Evolutionary conservation across 371 early-diverging fungal genomes (phyloP).

Genomic region (Actinomortierella ambigua): DNA sequence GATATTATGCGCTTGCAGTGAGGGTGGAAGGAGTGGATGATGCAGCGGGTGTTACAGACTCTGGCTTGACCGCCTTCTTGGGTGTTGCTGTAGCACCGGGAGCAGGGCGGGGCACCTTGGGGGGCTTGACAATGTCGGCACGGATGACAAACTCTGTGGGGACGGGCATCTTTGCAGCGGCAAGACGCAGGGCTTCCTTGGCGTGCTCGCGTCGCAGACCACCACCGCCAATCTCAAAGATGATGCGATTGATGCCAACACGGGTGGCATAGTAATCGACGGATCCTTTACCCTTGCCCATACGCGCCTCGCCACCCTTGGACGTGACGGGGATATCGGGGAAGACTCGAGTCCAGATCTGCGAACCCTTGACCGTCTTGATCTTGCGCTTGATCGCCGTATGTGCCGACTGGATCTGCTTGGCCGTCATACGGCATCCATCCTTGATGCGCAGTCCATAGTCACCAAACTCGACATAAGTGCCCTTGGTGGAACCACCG

Average conservation of each 20-base stretch:
- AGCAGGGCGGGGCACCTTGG: slow-evolving; percentile 31
- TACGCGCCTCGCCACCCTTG: slow-evolving; percentile 92
- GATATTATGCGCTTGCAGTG: neutral
- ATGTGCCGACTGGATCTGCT: slow-evolving; percentile 83
- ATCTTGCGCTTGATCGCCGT: slow-evolving; percentile 78
- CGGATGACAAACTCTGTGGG: slow-evolving; percentile 73
- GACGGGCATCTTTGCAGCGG: slow-evolving; percentile 74
- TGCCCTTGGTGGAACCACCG: slow-evolving; percentile 87
- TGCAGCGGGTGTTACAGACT: slow-evolving; percentile 6
- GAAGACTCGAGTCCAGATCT: slow-evolving; percentile 88
- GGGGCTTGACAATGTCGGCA: slow-evolving; percentile 58
- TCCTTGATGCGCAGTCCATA: slow-evolving; percentile 88
- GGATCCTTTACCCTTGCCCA: slow-evolving; percentile 97
- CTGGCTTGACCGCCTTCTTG: neutral
- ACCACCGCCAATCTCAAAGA: slow-evolving; percentile 85
- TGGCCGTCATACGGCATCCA: slow-evolving; percentile 83
- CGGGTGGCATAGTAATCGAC: slow-evolving; percentile 94
- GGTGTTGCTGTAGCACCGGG: slow-evolving; percentile 14
- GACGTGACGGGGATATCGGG: slow-evolving; percentile 93
- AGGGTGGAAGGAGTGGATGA: neutral
- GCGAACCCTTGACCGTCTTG: slow-evolving; percentile 86
- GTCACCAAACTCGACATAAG: slow-evolving; percentile 86
- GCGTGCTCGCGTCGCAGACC: slow-evolving; percentile 80
- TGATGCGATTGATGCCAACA: slow-evolving; percentile 84
- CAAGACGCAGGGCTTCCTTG: slow-evolving; percentile 78